These are phyloP conservation scores for Combretum micranthum DNA, from an alignment of 345 rosid genomes.

Conservation along the genomic window DNA sequence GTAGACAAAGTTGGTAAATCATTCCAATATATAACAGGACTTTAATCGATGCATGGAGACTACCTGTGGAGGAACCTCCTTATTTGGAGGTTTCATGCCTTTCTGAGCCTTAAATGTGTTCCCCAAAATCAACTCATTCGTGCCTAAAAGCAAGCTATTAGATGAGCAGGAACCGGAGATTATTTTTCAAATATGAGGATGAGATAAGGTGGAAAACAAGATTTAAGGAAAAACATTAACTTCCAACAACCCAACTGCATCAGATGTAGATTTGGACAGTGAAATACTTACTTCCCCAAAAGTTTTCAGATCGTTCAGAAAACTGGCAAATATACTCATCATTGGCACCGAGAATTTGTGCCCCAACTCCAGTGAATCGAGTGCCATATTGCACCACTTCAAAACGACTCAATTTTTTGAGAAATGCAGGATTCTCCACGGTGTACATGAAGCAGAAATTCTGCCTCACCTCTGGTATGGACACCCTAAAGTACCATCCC, in stretches of 20 bases:
- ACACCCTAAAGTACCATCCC: slow-evolving; percentile 94
- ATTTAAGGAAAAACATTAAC: neutral
- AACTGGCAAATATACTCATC: slow-evolving; percentile 80
- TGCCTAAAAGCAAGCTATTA: slow-evolving; percentile 38
- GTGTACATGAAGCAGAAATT: slow-evolving; percentile 97
- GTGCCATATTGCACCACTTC: slow-evolving; percentile 60
- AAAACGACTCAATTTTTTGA: slow-evolving; percentile 34
- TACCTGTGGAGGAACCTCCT: slow-evolving; percentile 88
- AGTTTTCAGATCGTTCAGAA: slow-evolving; percentile 57
- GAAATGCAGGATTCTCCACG: slow-evolving; percentile 77
- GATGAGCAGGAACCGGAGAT: neutral
- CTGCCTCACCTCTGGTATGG: slow-evolving; percentile 76
- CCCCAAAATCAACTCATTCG: slow-evolving; percentile 82
- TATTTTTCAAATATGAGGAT: no score
- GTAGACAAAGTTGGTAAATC: no score
- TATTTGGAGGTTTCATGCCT: slow-evolving; percentile 48
- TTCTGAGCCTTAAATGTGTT: slow-evolving; percentile 59
- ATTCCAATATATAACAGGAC: no score
- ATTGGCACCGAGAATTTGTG: slow-evolving; percentile 88
- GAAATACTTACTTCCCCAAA: slow-evolving; percentile 81
- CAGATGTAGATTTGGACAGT: neutral
- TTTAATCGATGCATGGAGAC: no score
- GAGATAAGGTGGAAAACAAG: neutral
- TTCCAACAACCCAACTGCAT: no score
- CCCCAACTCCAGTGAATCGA: slow-evolving; percentile 78